phyloP scores from a whole-genome alignment of 768 basidiomycete genomes.

The Rossbeevera mucosa region DNA sequence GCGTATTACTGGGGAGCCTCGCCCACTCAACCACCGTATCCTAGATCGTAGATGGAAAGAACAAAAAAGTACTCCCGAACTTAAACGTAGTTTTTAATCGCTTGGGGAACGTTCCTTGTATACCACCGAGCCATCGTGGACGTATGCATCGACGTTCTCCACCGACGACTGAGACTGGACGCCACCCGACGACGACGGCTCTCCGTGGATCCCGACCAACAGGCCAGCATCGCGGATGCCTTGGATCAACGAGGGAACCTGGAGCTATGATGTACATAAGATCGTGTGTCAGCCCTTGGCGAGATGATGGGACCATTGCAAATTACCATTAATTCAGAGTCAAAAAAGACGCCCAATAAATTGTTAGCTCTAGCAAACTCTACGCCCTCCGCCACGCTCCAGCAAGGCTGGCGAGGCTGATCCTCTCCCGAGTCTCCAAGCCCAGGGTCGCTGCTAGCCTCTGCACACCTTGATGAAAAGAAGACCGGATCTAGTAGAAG shows the following conservation, averaged over 20 bases:
- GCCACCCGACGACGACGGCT: slow-evolving; percentile 41
- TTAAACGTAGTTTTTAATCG: slow-evolving; percentile 34
- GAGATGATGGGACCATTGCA: slow-evolving; percentile 5
- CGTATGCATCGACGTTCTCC: slow-evolving; percentile 63
- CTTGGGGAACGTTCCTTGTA: slow-evolving; percentile 62
- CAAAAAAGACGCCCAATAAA: slow-evolving; percentile 84
- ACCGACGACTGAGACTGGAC: slow-evolving; percentile 36
- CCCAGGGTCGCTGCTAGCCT: slow-evolving; percentile 38
- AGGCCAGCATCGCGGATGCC: slow-evolving; percentile 87
- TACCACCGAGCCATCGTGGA: slow-evolving; percentile 59
- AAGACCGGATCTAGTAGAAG: slow-evolving; percentile 81
- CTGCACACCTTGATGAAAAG: slow-evolving; percentile 85
- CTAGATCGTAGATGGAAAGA: slow-evolving; percentile 21
- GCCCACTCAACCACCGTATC: slow-evolving; percentile 16
- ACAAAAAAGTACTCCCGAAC: slow-evolving; percentile 8
- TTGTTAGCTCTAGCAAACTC: slow-evolving; percentile 93
- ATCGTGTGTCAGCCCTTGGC: slow-evolving; percentile 10
- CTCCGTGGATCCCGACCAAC: slow-evolving; percentile 80
- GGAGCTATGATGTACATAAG: slow-evolving; percentile 39
- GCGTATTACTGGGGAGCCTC: slow-evolving; percentile 15
- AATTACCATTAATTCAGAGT: slow-evolving; percentile 79
- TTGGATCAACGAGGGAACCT: slow-evolving; percentile 86
- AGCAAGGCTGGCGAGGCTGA: slow-evolving; percentile 44
- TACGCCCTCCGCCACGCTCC: slow-evolving; percentile 84
- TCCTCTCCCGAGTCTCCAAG: slow-evolving; percentile 41